These are phyloP conservation scores for Mortierella sp. DNA, from an alignment of 371 early-diverging fungal species.

Conservation along the genomic window DNA sequence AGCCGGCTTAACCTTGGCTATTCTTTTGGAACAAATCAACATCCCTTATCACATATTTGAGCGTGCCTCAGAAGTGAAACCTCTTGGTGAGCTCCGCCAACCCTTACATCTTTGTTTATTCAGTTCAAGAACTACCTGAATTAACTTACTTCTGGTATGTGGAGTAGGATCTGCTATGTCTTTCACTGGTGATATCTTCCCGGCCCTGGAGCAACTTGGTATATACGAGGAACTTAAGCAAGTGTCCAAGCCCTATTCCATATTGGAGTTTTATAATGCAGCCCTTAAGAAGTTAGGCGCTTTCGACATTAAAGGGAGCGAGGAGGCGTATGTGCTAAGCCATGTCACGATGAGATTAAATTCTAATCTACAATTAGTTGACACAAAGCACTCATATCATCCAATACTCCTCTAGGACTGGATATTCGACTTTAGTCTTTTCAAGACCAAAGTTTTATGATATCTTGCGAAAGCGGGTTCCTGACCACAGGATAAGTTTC, in stretches of 20 bases:
- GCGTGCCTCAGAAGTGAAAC: background rate
- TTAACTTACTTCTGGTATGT: background rate
- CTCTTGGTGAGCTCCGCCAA: background rate
- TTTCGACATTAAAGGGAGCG: background rate
- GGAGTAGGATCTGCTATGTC: background rate
- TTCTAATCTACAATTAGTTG: too few species aligned
- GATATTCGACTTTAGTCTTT: conserved; percentile 13
- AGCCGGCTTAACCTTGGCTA: conserved; percentile 13
- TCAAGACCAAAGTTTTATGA: conserved; percentile 16
- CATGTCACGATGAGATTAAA: too few species aligned
- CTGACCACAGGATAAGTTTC: conserved; percentile 6
- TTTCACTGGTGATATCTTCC: background rate
- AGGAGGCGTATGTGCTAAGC: background rate
- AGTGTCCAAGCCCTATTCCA: background rate
- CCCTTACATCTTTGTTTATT: background rate
- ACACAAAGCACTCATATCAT: too few species aligned
- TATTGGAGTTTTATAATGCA: background rate
- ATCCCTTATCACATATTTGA: conserved; percentile 10
- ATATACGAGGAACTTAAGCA: background rate
- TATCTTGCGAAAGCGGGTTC: conserved; percentile 5
- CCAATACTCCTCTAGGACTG: too few species aligned
- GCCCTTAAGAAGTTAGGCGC: background rate
- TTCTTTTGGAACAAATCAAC: conserved; percentile 8
- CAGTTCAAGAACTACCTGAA: background rate
- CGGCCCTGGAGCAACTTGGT: conserved; percentile 4